phyloP scores from a whole-genome alignment of 495 filamentous ascomycete species.

The Penicillium flavigenum region DNA sequence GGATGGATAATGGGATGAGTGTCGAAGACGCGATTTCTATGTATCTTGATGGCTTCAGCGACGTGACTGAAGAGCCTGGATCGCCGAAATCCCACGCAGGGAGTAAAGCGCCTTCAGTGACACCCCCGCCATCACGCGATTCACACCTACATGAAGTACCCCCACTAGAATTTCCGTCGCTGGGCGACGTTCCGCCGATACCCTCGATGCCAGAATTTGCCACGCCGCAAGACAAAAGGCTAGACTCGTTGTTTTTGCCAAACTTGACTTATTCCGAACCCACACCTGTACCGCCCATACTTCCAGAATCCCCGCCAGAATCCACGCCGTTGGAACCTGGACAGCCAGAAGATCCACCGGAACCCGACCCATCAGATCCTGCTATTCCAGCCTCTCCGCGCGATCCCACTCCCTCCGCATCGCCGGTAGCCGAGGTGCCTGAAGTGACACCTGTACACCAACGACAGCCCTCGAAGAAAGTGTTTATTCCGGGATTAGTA shows the following conservation, averaged over 20 bases:
- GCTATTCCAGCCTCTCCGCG: slow-evolving; percentile 1
- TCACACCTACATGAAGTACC: slow-evolving; percentile 28
- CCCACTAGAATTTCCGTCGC: slow-evolving; percentile 21
- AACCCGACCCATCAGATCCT: slow-evolving; percentile 9
- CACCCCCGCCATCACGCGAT: slow-evolving; percentile 34
- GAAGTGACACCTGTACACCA: slow-evolving; percentile 13
- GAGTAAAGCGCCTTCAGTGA: slow-evolving; percentile 35
- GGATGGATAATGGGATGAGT: slow-evolving; percentile 71
- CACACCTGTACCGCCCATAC: slow-evolving; percentile 4
- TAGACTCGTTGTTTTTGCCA: slow-evolving; percentile 8
- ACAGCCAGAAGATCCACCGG: slow-evolving; percentile 6
- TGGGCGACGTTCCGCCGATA: slow-evolving; percentile 28
- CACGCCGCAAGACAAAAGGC: not conserved
- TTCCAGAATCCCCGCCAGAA: slow-evolving; percentile 11
- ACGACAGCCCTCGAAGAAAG: slow-evolving; percentile 41
- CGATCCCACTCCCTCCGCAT: slow-evolving; percentile 8
- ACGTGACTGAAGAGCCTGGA: slow-evolving; percentile 48
- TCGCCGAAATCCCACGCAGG: slow-evolving; percentile 35
- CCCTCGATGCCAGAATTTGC: slow-evolving; percentile 25
- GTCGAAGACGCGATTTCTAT: slow-evolving; percentile 92
- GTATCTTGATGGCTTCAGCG: slow-evolving; percentile 81
- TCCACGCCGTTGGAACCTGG: not conserved
- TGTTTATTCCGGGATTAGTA: slow-evolving; percentile 43
- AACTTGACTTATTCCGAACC: slow-evolving; percentile 9
- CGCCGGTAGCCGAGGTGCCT: slow-evolving; percentile 9